Evolutionary conservation across 257 asterid genomes (phyloP), one percentile per base, ranked within the genome.

Genomic region (Orobanche coerulescens): DNA sequence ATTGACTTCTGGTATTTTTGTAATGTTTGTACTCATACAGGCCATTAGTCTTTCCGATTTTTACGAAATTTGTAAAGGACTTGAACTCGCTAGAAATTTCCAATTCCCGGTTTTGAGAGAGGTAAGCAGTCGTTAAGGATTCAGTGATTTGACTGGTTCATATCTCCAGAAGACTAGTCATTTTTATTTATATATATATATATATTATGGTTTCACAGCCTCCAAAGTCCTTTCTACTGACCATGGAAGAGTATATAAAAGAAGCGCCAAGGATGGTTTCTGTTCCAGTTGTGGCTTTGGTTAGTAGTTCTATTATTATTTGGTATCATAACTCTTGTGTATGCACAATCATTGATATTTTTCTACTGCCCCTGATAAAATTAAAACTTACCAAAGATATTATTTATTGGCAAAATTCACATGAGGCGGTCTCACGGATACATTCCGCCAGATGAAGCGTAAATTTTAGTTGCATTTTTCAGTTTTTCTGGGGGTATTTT

Each of bases 11-110:
- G 19, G n/a, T 68, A 25, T 64, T 53, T 5, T 62, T 70, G 33
- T 59, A 42, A 20, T 50, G 39, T 16, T 31, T 47, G 56, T 49
- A 43, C 12, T 66, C 55, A 64, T 44, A 65, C 82, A 92, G 99
- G 99, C 99, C 61, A 67, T 64, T 67, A 73, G 71, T 69, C 97
- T 93, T 54, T 93, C 99, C 47, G 96, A 90, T 74, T 93, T 93
- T 71, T 93, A 93, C 58, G 99, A 90, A 75, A 79, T 79, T 62
- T 93, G 99, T 86, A 89, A 83, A 79, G 97, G 91, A 33, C 84
- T 93, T 68, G 97, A 89, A 82, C 94, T 93, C 52, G 99, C 99
- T 37, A 83, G 97, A 76, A 93, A 86, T 77, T 93, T 93, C 71
- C 99, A 93, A 66, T 93, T 93, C 76, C 99, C 99, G 16, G 85